Base-by-base conservation (phyloP, 192 early-diverging fungal species). In the Lobosporangium transversale region DNA sequence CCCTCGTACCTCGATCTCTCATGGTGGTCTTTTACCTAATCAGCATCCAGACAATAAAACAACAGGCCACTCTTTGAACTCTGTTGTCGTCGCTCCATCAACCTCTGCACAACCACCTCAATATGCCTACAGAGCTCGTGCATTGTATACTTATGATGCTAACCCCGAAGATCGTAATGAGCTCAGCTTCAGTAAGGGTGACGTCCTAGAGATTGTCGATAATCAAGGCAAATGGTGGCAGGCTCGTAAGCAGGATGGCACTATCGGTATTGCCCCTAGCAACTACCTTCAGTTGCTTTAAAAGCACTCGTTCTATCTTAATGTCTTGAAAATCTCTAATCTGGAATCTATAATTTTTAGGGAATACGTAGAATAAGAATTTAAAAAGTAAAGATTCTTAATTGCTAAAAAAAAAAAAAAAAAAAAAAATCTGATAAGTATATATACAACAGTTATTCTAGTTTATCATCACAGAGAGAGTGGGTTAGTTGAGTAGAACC, bases 141-240 rank as follows among this genome's bases (percentile, higher is more conserved):
- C 92, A 14, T 58, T 92, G 58, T 91, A 94, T 63, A 64, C 86
- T 56, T 94, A 98, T 79, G 87, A 91, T 18, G 94, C 97, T 23
- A 97, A 93, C 81, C 88, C 90, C 0, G 91, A 92, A 24, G 97
- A 98, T 84, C 93, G 92, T 12, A 94, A 94, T 68, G 97, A 98
- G 79, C 69, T 98, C 6, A 90, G 89, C 1, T 95, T 97, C 80
- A 56, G 53, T 14, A 98, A 98, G 78, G 94, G 91, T 59, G 94
- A 97, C 58, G 56, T 89, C 29, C 61, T 98, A 71, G 91, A 94
- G 50, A 89, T 98, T 50, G 79, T 92, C 18, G 94, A 95, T 73
- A 94, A 88, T 61, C 90, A 91, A 80, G 97, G 97, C 65, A 97
- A 98, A 80, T 98, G 97, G 97, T 98, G 97, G 96, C 91, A 95